Evolutionary conservation across 2,329 filamentous ascomycete species (phyloP).

Genomic region (Polytolypa hystricis): DNA sequence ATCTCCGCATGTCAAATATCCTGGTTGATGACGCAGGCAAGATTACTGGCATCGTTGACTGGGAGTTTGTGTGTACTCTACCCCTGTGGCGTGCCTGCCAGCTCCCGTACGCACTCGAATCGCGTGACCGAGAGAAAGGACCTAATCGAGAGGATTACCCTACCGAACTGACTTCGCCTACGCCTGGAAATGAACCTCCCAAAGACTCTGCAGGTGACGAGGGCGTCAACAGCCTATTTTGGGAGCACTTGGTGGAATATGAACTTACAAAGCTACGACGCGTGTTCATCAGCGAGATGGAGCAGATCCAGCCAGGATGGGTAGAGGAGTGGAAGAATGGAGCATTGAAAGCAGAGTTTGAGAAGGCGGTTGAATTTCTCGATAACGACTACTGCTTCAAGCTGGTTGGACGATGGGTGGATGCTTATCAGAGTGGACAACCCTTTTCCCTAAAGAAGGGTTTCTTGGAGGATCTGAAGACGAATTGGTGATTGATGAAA

Average conservation of each 20-base stretch:
- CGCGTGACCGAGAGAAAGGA: conserved; percentile 1
- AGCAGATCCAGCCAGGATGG: conserved; percentile 6
- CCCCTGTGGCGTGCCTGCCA: conserved; percentile 29
- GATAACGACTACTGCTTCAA: conserved; percentile 1
- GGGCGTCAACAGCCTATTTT: conserved; percentile 4
- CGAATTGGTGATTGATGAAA: too few species aligned
- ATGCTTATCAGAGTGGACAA: not conserved
- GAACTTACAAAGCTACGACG: conserved; percentile 7
- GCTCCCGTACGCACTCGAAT: conserved; percentile 26
- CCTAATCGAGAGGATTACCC: not conserved
- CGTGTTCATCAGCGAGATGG: conserved; percentile 6
- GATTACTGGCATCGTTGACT: conserved; percentile 32
- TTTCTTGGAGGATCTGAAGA: too few species aligned
- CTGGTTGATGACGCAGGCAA: conserved; percentile 27
- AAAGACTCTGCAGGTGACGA: conserved; percentile 3
- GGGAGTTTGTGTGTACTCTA: conserved; percentile 33
- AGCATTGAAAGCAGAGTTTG: conserved; percentile 4
- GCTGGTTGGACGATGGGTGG: not conserved
- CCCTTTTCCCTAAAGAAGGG: not conserved
- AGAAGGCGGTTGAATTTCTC: conserved; percentile 5
- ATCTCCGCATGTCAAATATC: conserved; percentile 31
- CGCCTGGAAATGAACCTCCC: not conserved
- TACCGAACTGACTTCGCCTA: not conserved
- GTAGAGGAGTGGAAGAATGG: conserved; percentile 1
- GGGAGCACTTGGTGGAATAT: conserved; percentile 8